Evolutionary conservation across 2,329 filamentous ascomycete species (phyloP), one percentile per base, ranked within the genome.

Genomic region (Hypoxylon sp.): DNA sequence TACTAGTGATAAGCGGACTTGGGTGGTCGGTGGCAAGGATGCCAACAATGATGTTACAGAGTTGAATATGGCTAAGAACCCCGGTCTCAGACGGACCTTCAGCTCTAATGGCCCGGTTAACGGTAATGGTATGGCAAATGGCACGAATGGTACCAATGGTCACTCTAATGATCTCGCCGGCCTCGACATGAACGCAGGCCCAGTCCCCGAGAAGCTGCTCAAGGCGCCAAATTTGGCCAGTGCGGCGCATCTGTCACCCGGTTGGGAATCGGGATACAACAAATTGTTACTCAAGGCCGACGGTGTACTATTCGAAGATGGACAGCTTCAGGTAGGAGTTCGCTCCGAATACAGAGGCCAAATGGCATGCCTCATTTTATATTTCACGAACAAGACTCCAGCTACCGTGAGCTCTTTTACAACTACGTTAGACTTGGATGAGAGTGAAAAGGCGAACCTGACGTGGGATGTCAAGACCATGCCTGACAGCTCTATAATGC

Each of bases 21-120:
- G 96, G 96, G 91, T 98, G 25, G 93, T 98, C n/a, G 95, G 95
- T 68, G 95, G 94, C 66, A 98, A 97, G 82, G 94, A 97, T 77
- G 95, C 94, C 63, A 98, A 98, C 77, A 84, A 89, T 1, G 93
- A 97, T 76, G 85, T 89, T 48, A 87, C 90, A 61, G 94, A 97
- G 78, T 88, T 97, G 65, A 89, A 88, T 69, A 87, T 98, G 80
- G 90, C 90, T 30, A 93, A 96, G 79, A 91, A 91, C 67, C 90
- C 90, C 10, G 92, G 92, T 11, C 86, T 98, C 62, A 97, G 95
- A 82, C 90, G 95, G 73, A 91, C 93, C 1, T 97, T 98, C 76
- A 97, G 90, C 71, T 83, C 83, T 1, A 85, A 87, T 70, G 83
- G 85, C 7, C 75, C 80, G 21, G 69, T 79, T n/a, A 84, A 85